phyloP scores from a whole-genome alignment of 2,329 filamentous ascomycete species.

The Talaromyces sp. region DNA sequence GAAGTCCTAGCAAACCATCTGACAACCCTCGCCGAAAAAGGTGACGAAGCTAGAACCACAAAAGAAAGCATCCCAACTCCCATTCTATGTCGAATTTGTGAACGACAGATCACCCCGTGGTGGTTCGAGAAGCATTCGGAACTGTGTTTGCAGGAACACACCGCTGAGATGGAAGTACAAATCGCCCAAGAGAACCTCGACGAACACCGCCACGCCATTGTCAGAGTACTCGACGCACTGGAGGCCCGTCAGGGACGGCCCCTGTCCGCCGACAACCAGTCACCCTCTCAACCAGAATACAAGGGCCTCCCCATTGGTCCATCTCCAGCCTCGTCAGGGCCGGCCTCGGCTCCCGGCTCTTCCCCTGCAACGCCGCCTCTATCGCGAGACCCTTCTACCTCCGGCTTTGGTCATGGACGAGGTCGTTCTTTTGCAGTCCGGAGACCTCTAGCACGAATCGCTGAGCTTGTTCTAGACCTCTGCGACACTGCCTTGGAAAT shows the following conservation, averaged over 20 bases:
- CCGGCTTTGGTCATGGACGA: slow-evolving; percentile 71
- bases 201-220: slow-evolving; percentile 90
- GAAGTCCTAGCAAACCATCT: slow-evolving; percentile 93
- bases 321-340: slow-evolving; percentile 61
- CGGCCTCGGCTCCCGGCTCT: slow-evolving; percentile 65
- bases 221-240: slow-evolving; percentile 88
- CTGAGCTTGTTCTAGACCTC: slow-evolving; percentile 88
- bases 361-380: slow-evolving; percentile 62
- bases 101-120: slow-evolving; percentile 95
- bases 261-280: slow-evolving; percentile 20
- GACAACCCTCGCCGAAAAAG: slow-evolving; percentile 79
- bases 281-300: slow-evolving; percentile 68
- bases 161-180: slow-evolving; percentile 96
- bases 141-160: slow-evolving; percentile 89
- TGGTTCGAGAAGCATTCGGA: slow-evolving; percentile 99
- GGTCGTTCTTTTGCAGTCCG: slow-evolving; percentile 87
- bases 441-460: slow-evolving; percentile 83
- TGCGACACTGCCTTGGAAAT: slow-evolving; percentile 96
- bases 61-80: slow-evolving; percentile 76
- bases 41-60: slow-evolving; percentile 65
- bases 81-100: slow-evolving; percentile 92
- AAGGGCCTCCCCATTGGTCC: slow-evolving; percentile 83
- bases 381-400: slow-evolving; percentile 62
- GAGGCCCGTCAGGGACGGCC: slow-evolving; percentile 58
- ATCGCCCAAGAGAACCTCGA: slow-evolving; percentile 87